Evolutionary conservation across 306 rosid genomes (phyloP).

Genomic region (Astragalus glycyphyllos): DNA sequence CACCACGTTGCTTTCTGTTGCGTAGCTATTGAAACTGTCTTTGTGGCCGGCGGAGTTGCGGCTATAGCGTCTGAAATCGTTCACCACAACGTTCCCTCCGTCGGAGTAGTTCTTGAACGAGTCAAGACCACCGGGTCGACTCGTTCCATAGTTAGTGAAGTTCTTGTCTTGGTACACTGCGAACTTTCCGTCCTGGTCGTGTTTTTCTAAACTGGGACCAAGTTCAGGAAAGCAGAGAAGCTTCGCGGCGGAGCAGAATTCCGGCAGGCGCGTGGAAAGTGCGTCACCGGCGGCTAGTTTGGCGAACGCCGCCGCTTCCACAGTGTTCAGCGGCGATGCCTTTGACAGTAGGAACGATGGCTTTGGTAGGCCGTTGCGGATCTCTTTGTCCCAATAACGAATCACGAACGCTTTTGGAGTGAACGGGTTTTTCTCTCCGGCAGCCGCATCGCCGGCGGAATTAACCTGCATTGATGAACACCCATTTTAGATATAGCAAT

Average conservation of each 20-base stretch:
- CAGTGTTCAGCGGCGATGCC: slow-evolving; percentile 75
- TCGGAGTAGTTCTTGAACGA: slow-evolving; percentile 80
- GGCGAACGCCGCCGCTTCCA: slow-evolving; percentile 62
- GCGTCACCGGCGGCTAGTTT: slow-evolving; percentile 64
- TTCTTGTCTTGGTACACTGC: slow-evolving; percentile 56
- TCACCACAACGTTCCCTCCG: slow-evolving; percentile 56
- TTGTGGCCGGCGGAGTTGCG: slow-evolving; percentile 66
- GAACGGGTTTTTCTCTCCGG: slow-evolving; percentile 66
- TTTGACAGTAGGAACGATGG: slow-evolving; percentile 71
- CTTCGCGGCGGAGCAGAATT: slow-evolving; percentile 78
- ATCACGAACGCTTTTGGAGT: slow-evolving; percentile 68
- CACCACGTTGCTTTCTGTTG: slow-evolving; percentile 61
- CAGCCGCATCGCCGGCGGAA: slow-evolving; percentile 36
- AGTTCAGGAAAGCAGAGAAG: slow-evolving; percentile 83
- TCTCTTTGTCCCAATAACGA: slow-evolving; percentile 94
- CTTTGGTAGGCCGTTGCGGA: slow-evolving; percentile 62
- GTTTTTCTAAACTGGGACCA: slow-evolving; percentile 67
- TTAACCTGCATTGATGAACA: slow-evolving; percentile 72
- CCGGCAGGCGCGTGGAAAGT: slow-evolving; percentile 68
- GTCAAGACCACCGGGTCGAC: slow-evolving; percentile 73
- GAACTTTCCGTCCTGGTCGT: slow-evolving; percentile 60
- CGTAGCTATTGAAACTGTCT: slow-evolving; percentile 68
- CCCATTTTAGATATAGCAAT: slow-evolving; percentile 31
- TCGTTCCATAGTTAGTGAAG: slow-evolving; percentile 87
- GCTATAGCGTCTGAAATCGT: slow-evolving; percentile 93